Percentiles rank a stretch among this genome's conserved stretches.
Conservation (phyloP, 257 asterid species). For the Solanum pimpinellifolium region DNA sequence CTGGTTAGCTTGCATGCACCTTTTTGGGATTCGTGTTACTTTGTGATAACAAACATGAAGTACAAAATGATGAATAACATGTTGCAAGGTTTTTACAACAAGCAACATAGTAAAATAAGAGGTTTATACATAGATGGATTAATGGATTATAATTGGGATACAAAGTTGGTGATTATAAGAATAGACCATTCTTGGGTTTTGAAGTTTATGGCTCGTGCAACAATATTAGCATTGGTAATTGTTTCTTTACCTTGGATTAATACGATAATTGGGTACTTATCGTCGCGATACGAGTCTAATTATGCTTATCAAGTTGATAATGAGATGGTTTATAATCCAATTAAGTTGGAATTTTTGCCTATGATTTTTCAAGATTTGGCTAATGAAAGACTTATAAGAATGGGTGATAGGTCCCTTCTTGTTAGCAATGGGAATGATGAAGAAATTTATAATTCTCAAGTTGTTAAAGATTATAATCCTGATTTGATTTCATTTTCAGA, state of each 20-base stretch:
- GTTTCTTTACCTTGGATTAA: conserved; percentile 18
- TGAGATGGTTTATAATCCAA: background rate
- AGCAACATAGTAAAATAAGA: background rate
- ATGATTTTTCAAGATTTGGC: conserved; percentile 22
- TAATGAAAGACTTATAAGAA: conserved; percentile 29
- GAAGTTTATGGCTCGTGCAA: conserved; percentile 9
- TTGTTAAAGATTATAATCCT: background rate
- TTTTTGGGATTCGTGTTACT: background rate
- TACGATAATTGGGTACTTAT: background rate
- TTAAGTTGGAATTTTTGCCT: background rate
- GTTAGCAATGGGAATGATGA: background rate
- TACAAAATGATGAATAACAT: conserved; percentile 2
- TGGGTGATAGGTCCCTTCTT: conserved; percentile 14
- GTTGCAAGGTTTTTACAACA: background rate
- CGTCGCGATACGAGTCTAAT: background rate
- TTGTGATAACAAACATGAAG: background rate
- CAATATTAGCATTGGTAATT: conserved; percentile 18
- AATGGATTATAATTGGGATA: background rate
- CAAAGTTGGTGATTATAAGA: conserved; percentile 4
- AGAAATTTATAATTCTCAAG: background rate
- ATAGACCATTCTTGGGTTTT: conserved; percentile 10
- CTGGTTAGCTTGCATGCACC: background rate
- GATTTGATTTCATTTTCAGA: conserved; percentile 3
- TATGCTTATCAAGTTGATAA: background rate
- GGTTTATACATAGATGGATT: background rate